Evolutionary conservation across 2,329 filamentous ascomycete species (phyloP).

Genomic region (Botrytis deweyae): DNA sequence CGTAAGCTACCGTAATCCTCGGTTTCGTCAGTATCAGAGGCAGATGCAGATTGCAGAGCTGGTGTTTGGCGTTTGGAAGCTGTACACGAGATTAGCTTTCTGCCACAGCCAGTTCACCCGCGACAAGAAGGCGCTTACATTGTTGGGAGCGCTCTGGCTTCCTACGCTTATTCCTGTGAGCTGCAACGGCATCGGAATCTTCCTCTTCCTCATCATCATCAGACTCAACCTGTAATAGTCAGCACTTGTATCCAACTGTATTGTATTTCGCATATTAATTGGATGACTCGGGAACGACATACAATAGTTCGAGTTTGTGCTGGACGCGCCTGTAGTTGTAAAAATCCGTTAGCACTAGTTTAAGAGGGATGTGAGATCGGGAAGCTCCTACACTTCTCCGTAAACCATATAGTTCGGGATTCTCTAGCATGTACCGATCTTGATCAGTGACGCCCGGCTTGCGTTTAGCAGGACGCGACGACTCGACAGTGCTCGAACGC

Average conservation of each 20-base stretch:
- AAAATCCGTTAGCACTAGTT: conserved; percentile 28
- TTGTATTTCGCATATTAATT: not conserved
- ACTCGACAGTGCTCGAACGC: conserved; percentile 67
- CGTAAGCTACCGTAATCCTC: conserved; percentile 77
- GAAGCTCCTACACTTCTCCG: conserved; percentile 75
- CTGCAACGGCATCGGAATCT: conserved; percentile 69
- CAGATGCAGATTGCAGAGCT: conserved; percentile 54
- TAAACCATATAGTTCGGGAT: conserved; percentile 92
- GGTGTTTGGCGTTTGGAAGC: conserved; percentile 62
- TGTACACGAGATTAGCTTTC: conserved; percentile 38
- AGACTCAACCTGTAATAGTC: conserved; percentile 53
- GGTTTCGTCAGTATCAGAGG: conserved; percentile 67
- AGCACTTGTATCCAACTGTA: conserved; percentile 26
- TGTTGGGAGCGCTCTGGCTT: conserved; percentile 64
- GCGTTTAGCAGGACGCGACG: conserved; percentile 69
- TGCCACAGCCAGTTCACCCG: conserved; percentile 26
- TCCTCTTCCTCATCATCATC: conserved; percentile 54
- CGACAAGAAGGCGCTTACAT: conserved; percentile 48
- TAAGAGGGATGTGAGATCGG: not conserved
- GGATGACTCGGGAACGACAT: conserved; percentile 39
- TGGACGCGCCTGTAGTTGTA: conserved; percentile 49
- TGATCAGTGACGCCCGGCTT: conserved; percentile 68
- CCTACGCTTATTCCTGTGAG: conserved; percentile 60
- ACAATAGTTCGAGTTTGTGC: conserved; percentile 56
- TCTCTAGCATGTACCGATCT: conserved; percentile 75